Conservation (phyloP, 768 basidiomycete species). For the Trametes cinnabarina region DNA sequence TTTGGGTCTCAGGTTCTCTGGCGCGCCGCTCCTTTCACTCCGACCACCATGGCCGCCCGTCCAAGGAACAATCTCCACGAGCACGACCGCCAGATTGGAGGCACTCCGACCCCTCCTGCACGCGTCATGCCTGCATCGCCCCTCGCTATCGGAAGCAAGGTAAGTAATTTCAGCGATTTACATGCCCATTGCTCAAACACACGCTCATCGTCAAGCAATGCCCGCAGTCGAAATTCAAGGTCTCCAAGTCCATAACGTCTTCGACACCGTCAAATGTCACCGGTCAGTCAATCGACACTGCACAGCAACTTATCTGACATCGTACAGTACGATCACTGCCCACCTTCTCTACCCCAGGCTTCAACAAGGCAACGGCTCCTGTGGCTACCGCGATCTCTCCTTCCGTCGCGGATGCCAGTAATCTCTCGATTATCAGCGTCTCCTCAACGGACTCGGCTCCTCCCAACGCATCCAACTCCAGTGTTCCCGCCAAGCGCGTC, state of each 20-base stretch:
- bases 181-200: background rate
- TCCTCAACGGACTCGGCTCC: conserved; percentile 20
- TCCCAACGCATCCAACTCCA: conserved; percentile 5
- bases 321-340: conserved; percentile 28
- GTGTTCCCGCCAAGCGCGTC: conserved; percentile 32
- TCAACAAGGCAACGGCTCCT: conserved; percentile 31
- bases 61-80: conserved; percentile 24
- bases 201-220: too few relatives aligned
- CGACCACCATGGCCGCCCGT: conserved; percentile 16
- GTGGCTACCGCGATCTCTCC: conserved; percentile 8
- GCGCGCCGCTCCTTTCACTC: background rate
- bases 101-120: background rate
- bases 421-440: conserved; percentile 10
- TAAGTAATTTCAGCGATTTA: background rate
- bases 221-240: conserved; percentile 21
- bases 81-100: conserved; percentile 13
- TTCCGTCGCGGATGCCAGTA: conserved; percentile 24
- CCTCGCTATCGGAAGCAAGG: conserved; percentile 8
- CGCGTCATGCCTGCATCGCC: conserved; percentile 1
- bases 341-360: conserved; percentile 47
- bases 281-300: background rate
- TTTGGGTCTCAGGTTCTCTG: background rate
- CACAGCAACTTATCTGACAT: background rate
- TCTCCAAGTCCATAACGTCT: conserved; percentile 14
- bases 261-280: conserved; percentile 7